Base-by-base conservation (phyloP, 208 protist genomes). In the Acanthamoeba triangularis region DNA sequence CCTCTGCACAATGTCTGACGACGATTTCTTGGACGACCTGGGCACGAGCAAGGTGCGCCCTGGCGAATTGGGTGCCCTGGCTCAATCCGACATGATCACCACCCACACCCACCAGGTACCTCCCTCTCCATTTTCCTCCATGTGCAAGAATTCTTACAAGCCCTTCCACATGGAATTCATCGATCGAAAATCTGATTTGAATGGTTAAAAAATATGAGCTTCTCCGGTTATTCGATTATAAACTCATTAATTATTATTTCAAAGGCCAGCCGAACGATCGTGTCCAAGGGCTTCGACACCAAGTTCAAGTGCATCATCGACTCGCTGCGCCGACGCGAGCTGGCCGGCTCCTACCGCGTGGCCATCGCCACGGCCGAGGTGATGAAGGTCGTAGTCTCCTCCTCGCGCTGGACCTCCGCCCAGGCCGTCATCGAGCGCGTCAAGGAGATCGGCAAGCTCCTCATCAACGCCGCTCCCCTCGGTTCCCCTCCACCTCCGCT, bases 391-490 rank as follows among this genome's bases (percentile, higher is more conserved):
- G 88, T 96, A 5, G 95, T 96, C 37, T 96, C 95, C 49, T 37
- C 54, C 41, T 80, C 91, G 28, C 78, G 88, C 8, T 93, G 95
- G 69, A 95, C 44, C 14, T 59, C 54, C 23, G 47, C 61, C 72
- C 95, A 95, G 52, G 44, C 56, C 25, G 52, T 95, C 67, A 95
- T 95, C 18, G 54, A 95, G 20, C 65, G 87, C 7, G 59, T 93
- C 80, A 84, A 52, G 67, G 78, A 95, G 23, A 96, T 95, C 35
- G 95, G 96, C 37, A 85, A 59, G 37, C 56, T 87, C 23, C 80
- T 97, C 30, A 74, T 82, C 11, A 33, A 82, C 25, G 94, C 94
- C 23, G 76, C 59, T 47, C 97, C 97, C 41, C 95, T 95, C 44
- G 94, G 93, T 95, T 69, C 44, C 18, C 14, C 82, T n/a, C n/a